Evolutionary conservation across 176 grass and related monocot genomes (phyloP), one percentile per base, ranked within the genome.

Genomic region (Neostapfia colusana): DNA sequence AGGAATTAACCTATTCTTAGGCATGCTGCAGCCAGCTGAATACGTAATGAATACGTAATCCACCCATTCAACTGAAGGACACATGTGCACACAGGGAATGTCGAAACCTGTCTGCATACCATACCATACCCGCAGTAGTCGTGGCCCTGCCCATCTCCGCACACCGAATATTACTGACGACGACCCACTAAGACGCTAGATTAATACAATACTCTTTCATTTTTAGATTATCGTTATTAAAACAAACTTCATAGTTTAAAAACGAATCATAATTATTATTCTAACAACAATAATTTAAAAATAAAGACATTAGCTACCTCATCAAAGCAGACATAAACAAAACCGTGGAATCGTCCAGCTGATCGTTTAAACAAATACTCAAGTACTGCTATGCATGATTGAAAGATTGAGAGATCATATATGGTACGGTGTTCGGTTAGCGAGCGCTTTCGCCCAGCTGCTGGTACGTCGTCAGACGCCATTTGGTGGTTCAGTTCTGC

Each of bases 351-450:
- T 12, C 63, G 24, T 84, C 76, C 56, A 75, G 70, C n/a, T n/a
- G n/a, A 70, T 23, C 27, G 21, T 10, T 39, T 23, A 44, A 84
- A 64, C 69, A 84, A 79, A 39, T 10, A 12, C 9, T 21, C 74
- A 79, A 7, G 28, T 51, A 12, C 31, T 0, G 12, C 20, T 10
- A 9, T 2, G 18, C 7, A 21, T 65, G 63, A 63, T 74, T 63
- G n/a, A 8, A 12, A 11, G 8, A 35, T 56, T n/a, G n/a, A n/a
- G 75, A 70, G 86, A 74, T 75, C 70, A 27, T 79, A 57, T 7
- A 46, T 45, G 53, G 69, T 7, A 46, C 38, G 53, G 69, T 10
- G 75, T 88, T 83, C 69, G 86, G 80, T 88, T 53, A 63, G 70
- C 54, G 26, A 62, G 37, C 0, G 53, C 85, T 83, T 63, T 75